Percentiles rank a stretch among this genome's conserved stretches.
These are phyloP conservation scores for Sporothrix pseudoabietina DNA, from an alignment of 2,329 filamentous ascomycete genomes.

Conservation along the genomic window DNA sequence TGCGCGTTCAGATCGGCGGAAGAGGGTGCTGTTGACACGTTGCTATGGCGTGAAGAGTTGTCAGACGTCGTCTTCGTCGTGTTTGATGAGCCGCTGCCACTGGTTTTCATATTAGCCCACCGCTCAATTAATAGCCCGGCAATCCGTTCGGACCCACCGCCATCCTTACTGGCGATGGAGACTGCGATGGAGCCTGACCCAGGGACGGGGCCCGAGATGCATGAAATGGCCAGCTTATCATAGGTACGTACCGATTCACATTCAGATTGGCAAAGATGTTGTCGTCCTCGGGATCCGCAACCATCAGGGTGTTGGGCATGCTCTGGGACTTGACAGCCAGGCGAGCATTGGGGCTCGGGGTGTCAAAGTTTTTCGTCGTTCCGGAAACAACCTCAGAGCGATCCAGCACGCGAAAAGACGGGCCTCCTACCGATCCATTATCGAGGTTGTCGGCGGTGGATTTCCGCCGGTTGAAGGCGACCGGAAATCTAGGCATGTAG, in stretches of 20 bases:
- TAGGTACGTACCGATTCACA: conserved; percentile 52
- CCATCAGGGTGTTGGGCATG: conserved; percentile 45
- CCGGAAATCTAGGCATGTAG: conserved; percentile 66
- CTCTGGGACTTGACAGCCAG: conserved; percentile 44
- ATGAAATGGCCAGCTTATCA: background rate
- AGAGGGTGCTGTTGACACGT: conserved; percentile 63
- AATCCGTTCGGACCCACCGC: conserved; percentile 26
- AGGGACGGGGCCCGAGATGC: background rate
- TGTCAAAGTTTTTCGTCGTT: conserved; percentile 53
- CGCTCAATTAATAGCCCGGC: background rate
- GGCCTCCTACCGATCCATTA: conserved; percentile 53
- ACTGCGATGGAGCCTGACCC: background rate
- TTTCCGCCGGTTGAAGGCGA: conserved; percentile 62
- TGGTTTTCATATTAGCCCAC: conserved; percentile 38
- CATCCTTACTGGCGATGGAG: background rate
- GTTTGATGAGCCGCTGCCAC: conserved; percentile 63
- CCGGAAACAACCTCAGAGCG: conserved; percentile 50
- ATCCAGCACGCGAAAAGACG: conserved; percentile 63
- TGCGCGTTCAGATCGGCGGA: conserved; percentile 52
- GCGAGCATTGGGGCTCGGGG: conserved; percentile 47
- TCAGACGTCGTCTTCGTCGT: conserved; percentile 63
- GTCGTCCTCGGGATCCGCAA: conserved; percentile 47
- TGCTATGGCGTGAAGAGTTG: conserved; percentile 64
- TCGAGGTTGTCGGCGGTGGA: conserved; percentile 59
- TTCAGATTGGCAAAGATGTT: conserved; percentile 63